These are phyloP conservation scores for Boletus bicolor DNA, from an alignment of 768 basidiomycete species.

Conservation along the genomic window DNA sequence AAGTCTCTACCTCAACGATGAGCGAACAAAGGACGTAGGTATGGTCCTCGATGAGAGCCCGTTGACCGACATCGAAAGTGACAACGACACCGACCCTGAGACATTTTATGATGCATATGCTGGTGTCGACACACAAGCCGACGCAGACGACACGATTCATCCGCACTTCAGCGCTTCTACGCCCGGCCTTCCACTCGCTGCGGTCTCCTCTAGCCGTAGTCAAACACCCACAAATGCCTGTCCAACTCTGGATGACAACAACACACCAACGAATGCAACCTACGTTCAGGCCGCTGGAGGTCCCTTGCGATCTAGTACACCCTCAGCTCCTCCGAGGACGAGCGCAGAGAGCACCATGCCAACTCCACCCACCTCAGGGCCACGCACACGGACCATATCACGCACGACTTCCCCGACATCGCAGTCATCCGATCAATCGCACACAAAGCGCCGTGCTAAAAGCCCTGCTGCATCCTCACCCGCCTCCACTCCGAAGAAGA, in stretches of 20 bases:
- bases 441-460: constrained; percentile 45
- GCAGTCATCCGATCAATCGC: constrained; percentile 28
- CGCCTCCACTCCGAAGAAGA: constrained; percentile 39
- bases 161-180: constrained; percentile 18
- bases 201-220: constrained; percentile 34
- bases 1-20: constrained; percentile 69
- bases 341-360: constrained; percentile 42
- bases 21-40: constrained; percentile 40
- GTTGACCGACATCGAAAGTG: constrained; percentile 69
- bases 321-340: constrained; percentile 36
- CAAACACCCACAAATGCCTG: constrained; percentile 41
- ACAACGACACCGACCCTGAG: constrained; percentile 37
- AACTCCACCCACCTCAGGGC: constrained; percentile 32
- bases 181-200: constrained; percentile 17
- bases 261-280: constrained; percentile 42
- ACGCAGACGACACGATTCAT: constrained; percentile 19
- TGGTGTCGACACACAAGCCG: constrained; percentile 14
- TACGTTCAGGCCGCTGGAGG: constrained; percentile 43
- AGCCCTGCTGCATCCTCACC: constrained; percentile 44
- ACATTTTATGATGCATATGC: constrained; percentile 40
- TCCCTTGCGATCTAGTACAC: constrained; percentile 41
- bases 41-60: constrained; percentile 75
- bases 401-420: constrained; percentile 32
- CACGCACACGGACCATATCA: constrained; percentile 19
- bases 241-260: constrained; percentile 34